Percentiles rank a stretch among this genome's conserved stretches.
Evolutionary conservation across 176 grass and related monocot species (phyloP).

Genomic region (Areca catechu): DNA sequence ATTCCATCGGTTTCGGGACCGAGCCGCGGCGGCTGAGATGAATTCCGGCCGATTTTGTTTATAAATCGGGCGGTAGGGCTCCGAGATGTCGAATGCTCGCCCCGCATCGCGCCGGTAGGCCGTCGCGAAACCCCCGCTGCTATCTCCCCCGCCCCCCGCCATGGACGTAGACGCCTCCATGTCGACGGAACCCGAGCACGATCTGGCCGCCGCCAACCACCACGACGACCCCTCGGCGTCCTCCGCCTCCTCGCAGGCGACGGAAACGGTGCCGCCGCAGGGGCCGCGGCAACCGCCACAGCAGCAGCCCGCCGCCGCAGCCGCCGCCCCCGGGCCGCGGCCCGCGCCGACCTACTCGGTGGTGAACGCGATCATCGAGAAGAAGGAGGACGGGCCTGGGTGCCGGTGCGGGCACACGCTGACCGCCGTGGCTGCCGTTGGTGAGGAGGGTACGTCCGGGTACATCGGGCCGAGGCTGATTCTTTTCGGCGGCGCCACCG

Average conservation of each 20-base stretch:
- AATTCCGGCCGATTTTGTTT: neutral
- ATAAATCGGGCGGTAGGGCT: neutral
- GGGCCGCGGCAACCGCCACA: constrained; percentile 8
- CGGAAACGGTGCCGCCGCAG: constrained; percentile 4
- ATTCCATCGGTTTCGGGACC: neutral
- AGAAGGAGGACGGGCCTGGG: constrained; percentile 80
- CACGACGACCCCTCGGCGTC: constrained; percentile 5
- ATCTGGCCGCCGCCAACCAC: constrained; percentile 6
- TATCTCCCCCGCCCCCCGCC: neutral
- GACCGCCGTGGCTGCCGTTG: constrained; percentile 60
- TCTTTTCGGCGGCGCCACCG: constrained; percentile 84
- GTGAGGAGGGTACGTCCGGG: constrained; percentile 58
- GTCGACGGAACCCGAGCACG: constrained; percentile 3
- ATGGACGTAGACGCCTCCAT: constrained; percentile 16
- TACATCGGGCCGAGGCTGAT: constrained; percentile 56
- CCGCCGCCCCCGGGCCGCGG: constrained; percentile 27
- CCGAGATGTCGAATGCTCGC: neutral
- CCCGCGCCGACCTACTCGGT: constrained; percentile 71
- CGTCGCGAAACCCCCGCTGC: neutral
- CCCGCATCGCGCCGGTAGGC: neutral
- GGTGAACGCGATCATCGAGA: constrained; percentile 60
- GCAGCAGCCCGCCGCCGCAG: neutral
- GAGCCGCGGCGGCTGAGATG: neutral
- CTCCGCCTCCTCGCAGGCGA: neutral
- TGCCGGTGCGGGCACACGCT: constrained; percentile 95